A percentile compares a stretch with the other conserved stretches of the same genome.
Evolutionary conservation across 1,139 yeast genomes (phyloP).

Genomic region (Lodderomyces orthopsilosis): DNA sequence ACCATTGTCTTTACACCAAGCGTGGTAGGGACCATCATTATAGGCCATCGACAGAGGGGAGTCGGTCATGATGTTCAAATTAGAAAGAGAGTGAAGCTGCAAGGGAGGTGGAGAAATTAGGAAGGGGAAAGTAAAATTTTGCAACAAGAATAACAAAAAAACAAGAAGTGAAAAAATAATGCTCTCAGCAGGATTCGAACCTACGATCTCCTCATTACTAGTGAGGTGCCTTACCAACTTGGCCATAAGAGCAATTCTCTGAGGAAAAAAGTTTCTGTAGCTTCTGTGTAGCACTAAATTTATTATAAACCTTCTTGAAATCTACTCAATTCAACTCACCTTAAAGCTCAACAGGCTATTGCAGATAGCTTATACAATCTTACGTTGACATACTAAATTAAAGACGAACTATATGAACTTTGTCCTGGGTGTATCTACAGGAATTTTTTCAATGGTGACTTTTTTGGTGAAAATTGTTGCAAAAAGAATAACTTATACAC

Average conservation of each 20-base stretch:
- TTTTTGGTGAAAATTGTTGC: too few relatives aligned
- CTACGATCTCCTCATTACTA: constrained; percentile 89
- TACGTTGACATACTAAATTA: too few relatives aligned
- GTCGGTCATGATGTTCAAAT: background rate
- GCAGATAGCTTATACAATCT: too few relatives aligned
- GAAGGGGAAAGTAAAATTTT: background rate
- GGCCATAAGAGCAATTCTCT: constrained; percentile 52
- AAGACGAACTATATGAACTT: too few relatives aligned
- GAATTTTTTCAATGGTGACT: too few relatives aligned
- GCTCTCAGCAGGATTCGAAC: constrained; percentile 85
- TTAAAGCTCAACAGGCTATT: too few relatives aligned
- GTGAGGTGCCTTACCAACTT: constrained; percentile 93
- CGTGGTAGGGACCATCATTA: constrained; percentile 17
- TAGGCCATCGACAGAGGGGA: constrained; percentile 2
- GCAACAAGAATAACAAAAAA: constrained; percentile 2
- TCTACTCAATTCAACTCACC: too few relatives aligned
- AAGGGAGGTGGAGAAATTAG: background rate
- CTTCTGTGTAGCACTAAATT: too few relatives aligned
- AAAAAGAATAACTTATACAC: too few relatives aligned
- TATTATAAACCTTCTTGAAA: too few relatives aligned
- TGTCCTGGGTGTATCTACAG: too few relatives aligned
- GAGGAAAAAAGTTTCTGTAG: background rate
- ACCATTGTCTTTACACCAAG: constrained; percentile 39
- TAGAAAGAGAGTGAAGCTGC: background rate
- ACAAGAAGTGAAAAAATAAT: constrained; percentile 18